Conservation (phyloP, 805 yeast species). For the Citeromyces matritensis region DNA sequence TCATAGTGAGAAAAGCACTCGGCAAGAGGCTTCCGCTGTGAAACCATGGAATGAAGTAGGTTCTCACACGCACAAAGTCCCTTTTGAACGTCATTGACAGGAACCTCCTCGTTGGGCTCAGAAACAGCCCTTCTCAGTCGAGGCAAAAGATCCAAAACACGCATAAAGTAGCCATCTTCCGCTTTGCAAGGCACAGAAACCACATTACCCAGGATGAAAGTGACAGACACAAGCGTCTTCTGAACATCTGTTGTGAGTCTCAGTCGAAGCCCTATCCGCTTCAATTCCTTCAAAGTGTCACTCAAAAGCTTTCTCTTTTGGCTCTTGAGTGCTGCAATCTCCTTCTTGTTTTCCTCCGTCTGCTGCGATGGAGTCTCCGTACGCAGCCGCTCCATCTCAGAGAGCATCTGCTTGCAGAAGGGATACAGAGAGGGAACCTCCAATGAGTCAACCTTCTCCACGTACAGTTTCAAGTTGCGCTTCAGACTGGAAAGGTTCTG, state of each 20-base stretch:
- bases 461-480: slow-evolving; percentile 39
- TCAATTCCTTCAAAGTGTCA: slow-evolving; percentile 60
- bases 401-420: slow-evolving; percentile 36
- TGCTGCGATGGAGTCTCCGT: slow-evolving; percentile 63
- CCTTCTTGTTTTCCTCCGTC: slow-evolving; percentile 64
- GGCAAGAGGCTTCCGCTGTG: slow-evolving; percentile 35
- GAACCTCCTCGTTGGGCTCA: slow-evolving; percentile 56
- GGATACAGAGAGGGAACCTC: slow-evolving; percentile 34
- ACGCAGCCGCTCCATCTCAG: slow-evolving; percentile 46
- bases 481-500: slow-evolving; percentile 32
- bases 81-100: slow-evolving; percentile 56
- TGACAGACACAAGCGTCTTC: slow-evolving; percentile 44
- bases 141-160: slow-evolving; percentile 69
- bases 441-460: slow-evolving; percentile 11
- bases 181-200: slow-evolving; percentile 23
- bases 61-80: slow-evolving; percentile 71
- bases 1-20: slow-evolving; percentile 8
- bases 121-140: slow-evolving; percentile 53
- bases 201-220: slow-evolving; percentile 41
- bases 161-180: slow-evolving; percentile 42
- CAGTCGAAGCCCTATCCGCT: slow-evolving; percentile 61
- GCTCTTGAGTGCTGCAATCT: slow-evolving; percentile 55
- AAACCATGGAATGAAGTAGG: slow-evolving; percentile 40
- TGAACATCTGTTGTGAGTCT: slow-evolving; percentile 53
- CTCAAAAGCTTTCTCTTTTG: slow-evolving; percentile 71